phyloP scores from a whole-genome alignment of 1,139 yeast genomes.

The Hansenula anomala region DNA sequence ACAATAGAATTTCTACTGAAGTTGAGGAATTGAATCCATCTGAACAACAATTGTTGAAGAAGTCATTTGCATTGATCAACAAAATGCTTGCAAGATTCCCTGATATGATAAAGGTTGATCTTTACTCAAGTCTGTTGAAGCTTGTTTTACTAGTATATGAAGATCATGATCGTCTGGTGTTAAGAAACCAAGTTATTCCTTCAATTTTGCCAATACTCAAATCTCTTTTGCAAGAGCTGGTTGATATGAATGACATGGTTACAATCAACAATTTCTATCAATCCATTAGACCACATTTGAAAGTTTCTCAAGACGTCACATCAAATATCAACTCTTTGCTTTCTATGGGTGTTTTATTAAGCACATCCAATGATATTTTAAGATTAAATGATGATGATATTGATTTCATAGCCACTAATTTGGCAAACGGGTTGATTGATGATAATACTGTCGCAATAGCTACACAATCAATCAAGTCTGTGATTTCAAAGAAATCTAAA shows the following conservation, averaged over 20 bases:
- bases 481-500: slow-evolving; percentile 2
- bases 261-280: slow-evolving; percentile 36
- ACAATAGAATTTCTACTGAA: neutral
- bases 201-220: slow-evolving; percentile 55
- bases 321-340: slow-evolving; percentile 27
- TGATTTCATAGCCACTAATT: slow-evolving; percentile 54
- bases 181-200: slow-evolving; percentile 38
- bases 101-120: slow-evolving; percentile 59
- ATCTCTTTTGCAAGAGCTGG: slow-evolving; percentile 35
- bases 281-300: slow-evolving; percentile 29
- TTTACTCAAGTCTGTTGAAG: slow-evolving; percentile 59
- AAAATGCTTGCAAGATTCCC: slow-evolving; percentile 64
- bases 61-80: slow-evolving; percentile 50
- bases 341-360: slow-evolving; percentile 55
- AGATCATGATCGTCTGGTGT: slow-evolving; percentile 11
- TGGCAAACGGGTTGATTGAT: slow-evolving; percentile 26
- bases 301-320: slow-evolving; percentile 12
- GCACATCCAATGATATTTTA: slow-evolving; percentile 44
- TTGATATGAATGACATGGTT: slow-evolving; percentile 24
- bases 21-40: slow-evolving; percentile 19
- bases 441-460: slow-evolving; percentile 16
- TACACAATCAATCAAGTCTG: slow-evolving; percentile 18
- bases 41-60: slow-evolving; percentile 43
- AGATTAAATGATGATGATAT: slow-evolving; percentile 33
- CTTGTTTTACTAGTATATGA: slow-evolving; percentile 13